phyloP scores from a whole-genome alignment of 2,329 filamentous ascomycete species.

The Kalaharituber pfeilii region DNA sequence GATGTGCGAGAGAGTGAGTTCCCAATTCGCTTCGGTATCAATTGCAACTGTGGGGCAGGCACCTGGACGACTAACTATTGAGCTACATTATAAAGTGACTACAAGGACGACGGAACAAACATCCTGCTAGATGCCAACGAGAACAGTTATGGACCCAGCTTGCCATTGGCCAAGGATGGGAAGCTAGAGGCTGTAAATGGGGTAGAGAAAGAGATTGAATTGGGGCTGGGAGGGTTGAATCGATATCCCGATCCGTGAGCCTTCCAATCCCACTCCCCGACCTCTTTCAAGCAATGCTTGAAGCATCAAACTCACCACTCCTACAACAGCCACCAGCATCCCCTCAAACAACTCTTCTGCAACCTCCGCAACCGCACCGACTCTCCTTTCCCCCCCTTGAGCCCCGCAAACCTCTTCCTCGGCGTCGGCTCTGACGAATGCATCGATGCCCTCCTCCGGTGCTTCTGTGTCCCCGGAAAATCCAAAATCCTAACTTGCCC shows the following conservation, averaged over 20 bases:
- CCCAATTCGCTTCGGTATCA: constrained; percentile 15
- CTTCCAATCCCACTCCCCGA: neutral
- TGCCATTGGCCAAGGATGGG: constrained; percentile 34
- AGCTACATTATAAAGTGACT: constrained; percentile 47
- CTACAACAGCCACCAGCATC: constrained; percentile 50
- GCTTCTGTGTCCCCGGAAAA: constrained; percentile 72
- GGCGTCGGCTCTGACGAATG: constrained; percentile 94
- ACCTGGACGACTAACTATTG: constrained; percentile 6
- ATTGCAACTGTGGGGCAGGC: neutral
- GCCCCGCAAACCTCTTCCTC: constrained; percentile 74
- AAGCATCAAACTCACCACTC: neutral
- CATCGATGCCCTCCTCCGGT: constrained; percentile 82
- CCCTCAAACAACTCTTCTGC: constrained; percentile 76
- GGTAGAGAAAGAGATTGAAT: constrained; percentile 37
- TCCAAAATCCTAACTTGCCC: constrained; percentile 91
- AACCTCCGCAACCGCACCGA: constrained; percentile 61
- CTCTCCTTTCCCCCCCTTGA: constrained; percentile 34
- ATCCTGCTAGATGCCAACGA: constrained; percentile 95
- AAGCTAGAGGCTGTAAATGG: constrained; percentile 32
- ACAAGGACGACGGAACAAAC: constrained; percentile 95
- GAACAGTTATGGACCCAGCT: constrained; percentile 79
- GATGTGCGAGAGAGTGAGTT: constrained; percentile 63
- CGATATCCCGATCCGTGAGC: constrained; percentile 75
- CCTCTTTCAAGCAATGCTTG: neutral
- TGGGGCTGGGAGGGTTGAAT: constrained; percentile 70